These are phyloP conservation scores for Erigeron philadelphicus DNA, from an alignment of 140 eudicot species.

Conservation along the genomic window DNA sequence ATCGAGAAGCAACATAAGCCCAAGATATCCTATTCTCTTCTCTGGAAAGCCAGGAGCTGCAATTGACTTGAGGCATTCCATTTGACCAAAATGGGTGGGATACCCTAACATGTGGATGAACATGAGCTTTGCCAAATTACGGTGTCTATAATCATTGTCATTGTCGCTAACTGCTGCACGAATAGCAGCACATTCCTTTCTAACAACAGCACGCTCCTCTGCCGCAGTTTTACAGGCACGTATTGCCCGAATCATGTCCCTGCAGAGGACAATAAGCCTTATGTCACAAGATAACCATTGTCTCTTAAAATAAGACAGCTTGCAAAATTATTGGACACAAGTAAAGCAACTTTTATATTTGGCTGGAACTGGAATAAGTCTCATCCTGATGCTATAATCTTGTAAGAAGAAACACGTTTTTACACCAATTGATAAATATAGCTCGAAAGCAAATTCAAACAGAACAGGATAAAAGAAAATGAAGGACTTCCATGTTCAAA, in stretches of 20 bases:
- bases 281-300: slow-evolving; percentile 8
- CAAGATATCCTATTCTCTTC: slow-evolving; percentile 97
- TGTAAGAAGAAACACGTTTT: slow-evolving; percentile 7
- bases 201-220: slow-evolving; percentile 93
- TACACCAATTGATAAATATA: neutral
- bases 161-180: slow-evolving; percentile 92
- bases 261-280: slow-evolving; percentile 29
- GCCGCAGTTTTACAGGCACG: slow-evolving; percentile 99
- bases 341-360: neutral
- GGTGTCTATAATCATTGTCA: slow-evolving; percentile 86
- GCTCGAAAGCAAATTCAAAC: slow-evolving; percentile 6
- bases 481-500: slow-evolving; percentile 10
- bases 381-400: slow-evolving; percentile 9
- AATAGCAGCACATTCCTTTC: slow-evolving; percentile 95
- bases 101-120: slow-evolving; percentile 99
- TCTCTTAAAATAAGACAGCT: slow-evolving; percentile 9
- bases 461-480: neutral
- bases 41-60: slow-evolving; percentile 99
- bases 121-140: slow-evolving; percentile 98
- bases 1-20: slow-evolving; percentile 96
- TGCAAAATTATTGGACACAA: neutral
- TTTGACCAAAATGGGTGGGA: slow-evolving; percentile 99
- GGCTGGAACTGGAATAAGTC: neutral
- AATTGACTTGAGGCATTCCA: slow-evolving; percentile 93
- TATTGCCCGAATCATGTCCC: slow-evolving; percentile 99